Base-by-base conservation (phyloP, 768 basidiomycete species). In the Neoboletus subvelutipes region DNA sequence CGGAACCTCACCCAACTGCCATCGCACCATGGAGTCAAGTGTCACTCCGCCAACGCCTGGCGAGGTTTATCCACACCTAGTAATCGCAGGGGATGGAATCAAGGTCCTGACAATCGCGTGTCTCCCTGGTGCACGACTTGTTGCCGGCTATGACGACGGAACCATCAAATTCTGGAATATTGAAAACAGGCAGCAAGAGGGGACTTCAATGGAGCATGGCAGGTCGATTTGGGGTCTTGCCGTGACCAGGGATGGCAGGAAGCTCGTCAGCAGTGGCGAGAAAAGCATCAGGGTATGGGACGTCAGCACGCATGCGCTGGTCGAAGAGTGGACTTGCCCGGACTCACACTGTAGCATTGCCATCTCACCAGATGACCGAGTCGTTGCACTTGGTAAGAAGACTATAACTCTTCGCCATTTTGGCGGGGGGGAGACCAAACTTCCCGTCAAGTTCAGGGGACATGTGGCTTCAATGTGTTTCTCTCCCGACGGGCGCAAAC, bases 281-380 rank as follows among this genome's bases (percentile, higher is more conserved):
- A 1, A 43, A 5, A 22, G 29, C 17, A 13, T 58, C 37, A 60
- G 20, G 17, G 22, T 54, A 10, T 58, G 56, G 59, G 56, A 54
- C 26, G 22, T 43, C 10, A 29, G 26, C 22, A 46, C 54, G 9
- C 58, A 45, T 2, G 12, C 31, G 1, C 39, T 37, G 1, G 11
- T 47, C 39, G 9, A 29, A 26, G 47, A 56, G 31, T 56, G 54
- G 58, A 39, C 5, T 28, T 45, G 45, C 33, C 5, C 15, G 13
- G 37, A 33, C 10, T 0, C 2, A 1, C 7, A 3, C 31, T 8
- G 40, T 2, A 2, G 0, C 18, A 37, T 52, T 29, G 26, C 55
- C 18, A 33, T 61, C 20, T 56, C 59, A 0, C 53, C 53, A 0
- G 59, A 61, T 24, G 52, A 26, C 13, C 50, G 18, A 39, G 39